Evolutionary conservation across 2,329 filamentous ascomycete species (phyloP).

Genomic region (Lomentospora prolificans): DNA sequence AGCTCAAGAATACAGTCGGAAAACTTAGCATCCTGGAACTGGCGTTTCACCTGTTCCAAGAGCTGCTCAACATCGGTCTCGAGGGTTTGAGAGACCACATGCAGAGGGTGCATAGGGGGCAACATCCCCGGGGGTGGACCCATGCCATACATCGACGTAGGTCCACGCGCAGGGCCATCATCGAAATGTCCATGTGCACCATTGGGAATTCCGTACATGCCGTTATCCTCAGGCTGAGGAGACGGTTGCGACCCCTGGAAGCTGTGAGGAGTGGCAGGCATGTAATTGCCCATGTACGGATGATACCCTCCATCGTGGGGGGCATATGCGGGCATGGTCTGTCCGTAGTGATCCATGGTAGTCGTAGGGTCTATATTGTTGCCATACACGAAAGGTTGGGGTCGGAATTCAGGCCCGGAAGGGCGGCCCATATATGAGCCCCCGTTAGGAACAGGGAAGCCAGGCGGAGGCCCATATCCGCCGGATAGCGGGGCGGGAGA

Average conservation of each 20-base stretch:
- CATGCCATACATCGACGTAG: constrained; percentile 13
- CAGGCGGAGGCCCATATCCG: constrained; percentile 34
- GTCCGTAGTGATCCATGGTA: constrained; percentile 19
- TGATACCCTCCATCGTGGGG: constrained; percentile 23
- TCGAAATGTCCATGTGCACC: constrained; percentile 20
- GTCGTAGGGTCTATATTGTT: constrained; percentile 28
- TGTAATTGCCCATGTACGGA: constrained; percentile 30
- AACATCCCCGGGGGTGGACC: constrained; percentile 17
- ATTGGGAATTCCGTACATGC: constrained; percentile 29
- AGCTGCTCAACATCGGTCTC: constrained; percentile 32
- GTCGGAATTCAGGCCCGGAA: constrained; percentile 21
- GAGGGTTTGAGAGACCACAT: constrained; percentile 19
- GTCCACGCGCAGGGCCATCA: constrained; percentile 16
- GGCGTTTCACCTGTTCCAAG: constrained; percentile 22
- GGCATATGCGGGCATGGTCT: constrained; percentile 23
- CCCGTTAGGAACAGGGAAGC: constrained; percentile 39
- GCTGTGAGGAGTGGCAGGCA: constrained; percentile 48
- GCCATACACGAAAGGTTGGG: constrained; percentile 27
- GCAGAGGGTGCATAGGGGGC: constrained; percentile 17
- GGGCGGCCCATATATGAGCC: constrained; percentile 15
- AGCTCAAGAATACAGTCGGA: constrained; percentile 33
- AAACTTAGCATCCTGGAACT: constrained; percentile 25
- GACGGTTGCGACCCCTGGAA: constrained; percentile 54
- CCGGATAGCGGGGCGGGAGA: constrained; percentile 44
- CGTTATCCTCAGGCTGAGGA: constrained; percentile 34